A percentile compares a stretch with the other conserved stretches of the same genome.
These are phyloP conservation scores for Pleurotus ostreatus DNA, from an alignment of 768 basidiomycete genomes.

Conservation along the genomic window DNA sequence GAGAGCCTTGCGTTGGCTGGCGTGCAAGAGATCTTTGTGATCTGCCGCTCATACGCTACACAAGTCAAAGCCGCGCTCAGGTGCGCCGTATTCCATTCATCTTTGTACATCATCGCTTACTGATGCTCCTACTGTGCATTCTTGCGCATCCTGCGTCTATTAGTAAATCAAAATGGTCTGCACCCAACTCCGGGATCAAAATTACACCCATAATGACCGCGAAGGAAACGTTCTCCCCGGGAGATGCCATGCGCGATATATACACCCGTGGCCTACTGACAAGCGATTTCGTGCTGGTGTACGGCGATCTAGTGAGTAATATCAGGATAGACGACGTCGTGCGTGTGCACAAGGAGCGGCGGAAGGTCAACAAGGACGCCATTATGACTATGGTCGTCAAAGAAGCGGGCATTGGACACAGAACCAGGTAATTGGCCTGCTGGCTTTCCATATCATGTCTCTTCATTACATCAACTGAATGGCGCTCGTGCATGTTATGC, in stretches of 20 bases:
- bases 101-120: slow-evolving; percentile 11
- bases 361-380: slow-evolving; percentile 85
- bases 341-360: slow-evolving; percentile 80
- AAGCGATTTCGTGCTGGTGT: slow-evolving; percentile 86
- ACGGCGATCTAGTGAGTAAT: slow-evolving; percentile 91
- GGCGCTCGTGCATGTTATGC: too few relatives aligned
- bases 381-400: slow-evolving; percentile 97
- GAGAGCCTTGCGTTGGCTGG: slow-evolving; percentile 93
- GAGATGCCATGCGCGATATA: slow-evolving; percentile 91
- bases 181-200: slow-evolving; percentile 71
- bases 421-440: slow-evolving; percentile 56
- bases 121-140: slow-evolving; percentile 10
- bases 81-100: slow-evolving; percentile 39
- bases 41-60: slow-evolving; percentile 88
- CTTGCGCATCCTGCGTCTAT: not conserved
- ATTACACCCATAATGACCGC: slow-evolving; percentile 84
- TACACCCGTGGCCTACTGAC: slow-evolving; percentile 90
- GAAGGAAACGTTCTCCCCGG: slow-evolving; percentile 83
- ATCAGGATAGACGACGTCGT: slow-evolving; percentile 88
- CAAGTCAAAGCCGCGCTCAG: slow-evolving; percentile 81
- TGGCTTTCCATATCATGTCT: slow-evolving; percentile 8
- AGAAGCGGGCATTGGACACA: slow-evolving; percentile 65
- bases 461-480: slow-evolving; percentile 1
- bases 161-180: slow-evolving; percentile 85
- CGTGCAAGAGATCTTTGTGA: slow-evolving; percentile 93